Evolutionary conservation across 2,329 filamentous ascomycete species (phyloP).

Genomic region (Paradendryphiella salina): DNA sequence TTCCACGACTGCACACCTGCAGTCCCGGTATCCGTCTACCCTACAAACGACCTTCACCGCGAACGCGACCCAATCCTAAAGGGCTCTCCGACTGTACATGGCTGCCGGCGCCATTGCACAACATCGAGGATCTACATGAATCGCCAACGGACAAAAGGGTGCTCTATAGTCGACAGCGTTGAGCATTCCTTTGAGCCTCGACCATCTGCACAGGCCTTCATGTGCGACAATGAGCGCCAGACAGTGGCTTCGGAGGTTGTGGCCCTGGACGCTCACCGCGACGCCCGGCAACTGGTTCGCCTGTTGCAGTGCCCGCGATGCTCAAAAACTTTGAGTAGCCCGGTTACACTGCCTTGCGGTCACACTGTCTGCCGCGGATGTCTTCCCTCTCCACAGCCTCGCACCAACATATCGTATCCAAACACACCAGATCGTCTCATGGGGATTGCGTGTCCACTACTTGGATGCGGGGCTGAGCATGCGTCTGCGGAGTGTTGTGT

Average conservation of each 20-base stretch:
- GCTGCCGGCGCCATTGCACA: slow-evolving; percentile 21
- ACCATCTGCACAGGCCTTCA: slow-evolving; percentile 44
- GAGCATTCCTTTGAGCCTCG: slow-evolving; percentile 39
- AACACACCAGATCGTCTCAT: slow-evolving; percentile 65
- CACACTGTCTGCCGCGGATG: slow-evolving; percentile 75
- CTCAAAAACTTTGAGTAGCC: slow-evolving; percentile 66
- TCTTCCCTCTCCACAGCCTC: slow-evolving; percentile 66
- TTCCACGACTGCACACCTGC: not conserved
- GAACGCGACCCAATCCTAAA: slow-evolving; percentile 4
- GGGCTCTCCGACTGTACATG: slow-evolving; percentile 25
- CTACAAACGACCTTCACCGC: slow-evolving; percentile 10
- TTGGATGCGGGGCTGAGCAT: slow-evolving; percentile 69
- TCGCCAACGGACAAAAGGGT: slow-evolving; percentile 40
- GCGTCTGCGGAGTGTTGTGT: slow-evolving; percentile 73
- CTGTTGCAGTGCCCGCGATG: slow-evolving; percentile 79
- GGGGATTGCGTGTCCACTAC: slow-evolving; percentile 75
- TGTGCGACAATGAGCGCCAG: slow-evolving; percentile 47
- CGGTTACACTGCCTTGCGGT: slow-evolving; percentile 80
- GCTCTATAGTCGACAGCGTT: slow-evolving; percentile 38
- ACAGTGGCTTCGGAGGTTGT: slow-evolving; percentile 40
- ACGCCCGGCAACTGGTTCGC: slow-evolving; percentile 68
- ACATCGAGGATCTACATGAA: slow-evolving; percentile 41
- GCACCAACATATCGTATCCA: slow-evolving; percentile 77
- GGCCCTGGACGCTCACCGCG: slow-evolving; percentile 55
- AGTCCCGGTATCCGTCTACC: not conserved